Evolutionary conservation across 257 asterid species (phyloP).

Genomic region (Rhazya stricta): DNA sequence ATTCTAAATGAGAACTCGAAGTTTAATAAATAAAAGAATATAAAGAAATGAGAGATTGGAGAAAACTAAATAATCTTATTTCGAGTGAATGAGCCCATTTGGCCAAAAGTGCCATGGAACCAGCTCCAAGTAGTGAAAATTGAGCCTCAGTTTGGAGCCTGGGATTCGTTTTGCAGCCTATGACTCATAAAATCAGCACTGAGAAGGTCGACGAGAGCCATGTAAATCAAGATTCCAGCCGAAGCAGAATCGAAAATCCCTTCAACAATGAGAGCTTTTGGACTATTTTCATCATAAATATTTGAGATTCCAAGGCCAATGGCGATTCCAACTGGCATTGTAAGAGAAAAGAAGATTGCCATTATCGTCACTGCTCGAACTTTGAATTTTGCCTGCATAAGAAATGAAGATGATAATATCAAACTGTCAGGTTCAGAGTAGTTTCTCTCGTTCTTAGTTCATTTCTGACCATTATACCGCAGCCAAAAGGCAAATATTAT

Average conservation of each 20-base stretch:
- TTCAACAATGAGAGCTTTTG: conserved; percentile 27
- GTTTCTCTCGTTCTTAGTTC: too few relatives aligned
- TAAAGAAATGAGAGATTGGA: too few relatives aligned
- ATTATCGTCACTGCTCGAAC: conserved; percentile 13
- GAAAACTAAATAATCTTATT: too few relatives aligned
- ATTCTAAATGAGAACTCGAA: too few relatives aligned
- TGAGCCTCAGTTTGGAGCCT: conserved; percentile 23
- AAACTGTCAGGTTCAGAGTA: too few relatives aligned
- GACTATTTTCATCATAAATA: conserved; percentile 27
- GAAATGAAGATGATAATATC: not conserved
- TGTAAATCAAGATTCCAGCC: conserved; percentile 32
- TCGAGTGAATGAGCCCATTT: too few relatives aligned
- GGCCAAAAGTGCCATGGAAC: conserved; percentile 33
- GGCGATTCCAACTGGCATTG: conserved; percentile 30
- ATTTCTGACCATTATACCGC: too few relatives aligned
- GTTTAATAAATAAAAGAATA: too few relatives aligned
- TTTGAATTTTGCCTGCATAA: conserved; percentile 28
- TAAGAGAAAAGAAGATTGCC: conserved; percentile 30
- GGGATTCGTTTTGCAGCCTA: conserved; percentile 11
- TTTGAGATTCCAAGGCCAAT: conserved; percentile 28
- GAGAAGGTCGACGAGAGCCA: conserved; percentile 36
- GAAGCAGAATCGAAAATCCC: conserved; percentile 35
- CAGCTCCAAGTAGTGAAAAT: conserved; percentile 27
- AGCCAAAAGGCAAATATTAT: too few relatives aligned
- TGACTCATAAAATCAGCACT: conserved; percentile 31